phyloP scores from a whole-genome alignment of 1,284 basidiomycete species.

The Cutaneotrichosporon cavernicola region DNA sequence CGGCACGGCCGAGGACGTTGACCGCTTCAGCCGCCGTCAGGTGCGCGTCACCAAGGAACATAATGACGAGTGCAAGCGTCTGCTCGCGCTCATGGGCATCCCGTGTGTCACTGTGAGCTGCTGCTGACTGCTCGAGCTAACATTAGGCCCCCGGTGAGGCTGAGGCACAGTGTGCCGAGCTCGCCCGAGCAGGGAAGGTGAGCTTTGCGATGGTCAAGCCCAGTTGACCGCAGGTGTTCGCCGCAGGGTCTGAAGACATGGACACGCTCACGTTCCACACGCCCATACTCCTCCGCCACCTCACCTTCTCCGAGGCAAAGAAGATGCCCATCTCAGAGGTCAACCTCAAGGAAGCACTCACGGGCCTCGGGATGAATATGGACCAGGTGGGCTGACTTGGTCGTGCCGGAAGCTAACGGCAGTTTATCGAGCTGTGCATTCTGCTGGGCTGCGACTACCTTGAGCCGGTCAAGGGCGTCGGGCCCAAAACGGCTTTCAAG shows the following conservation, averaged over 20 bases:
- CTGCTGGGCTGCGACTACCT: slow-evolving; percentile 97
- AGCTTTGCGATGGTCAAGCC: slow-evolving; percentile 11
- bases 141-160: slow-evolving; percentile 94
- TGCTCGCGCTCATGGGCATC: slow-evolving; percentile 94
- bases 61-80: slow-evolving; percentile 88
- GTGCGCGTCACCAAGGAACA: slow-evolving; percentile 95
- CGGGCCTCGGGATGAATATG: slow-evolving; percentile 91
- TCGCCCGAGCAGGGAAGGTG: slow-evolving; percentile 89
- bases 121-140: slow-evolving; percentile 28
- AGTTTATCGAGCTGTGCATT: slow-evolving; percentile 98
- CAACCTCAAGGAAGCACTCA: slow-evolving; percentile 73
- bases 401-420: slow-evolving; percentile 7
- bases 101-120: slow-evolving; percentile 79
- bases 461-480: slow-evolving; percentile 61
- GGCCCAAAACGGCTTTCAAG: slow-evolving; percentile 81
- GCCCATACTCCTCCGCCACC: slow-evolving; percentile 87
- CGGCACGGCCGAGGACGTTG: slow-evolving; percentile 88
- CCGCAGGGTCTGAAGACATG: slow-evolving; percentile 99
- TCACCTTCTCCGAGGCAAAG: slow-evolving; percentile 98
- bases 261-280: slow-evolving; percentile 95
- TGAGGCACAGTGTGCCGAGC: slow-evolving; percentile 97
- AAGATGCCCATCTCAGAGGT: slow-evolving; percentile 98
- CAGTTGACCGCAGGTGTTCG: slow-evolving; percentile 68
- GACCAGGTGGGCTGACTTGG: slow-evolving; percentile 62
- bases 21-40: slow-evolving; percentile 83